Evolutionary conservation across 2,329 filamentous ascomycete genomes (phyloP), one percentile per base, ranked within the genome.

Genomic region (Cordyceps militaris): DNA sequence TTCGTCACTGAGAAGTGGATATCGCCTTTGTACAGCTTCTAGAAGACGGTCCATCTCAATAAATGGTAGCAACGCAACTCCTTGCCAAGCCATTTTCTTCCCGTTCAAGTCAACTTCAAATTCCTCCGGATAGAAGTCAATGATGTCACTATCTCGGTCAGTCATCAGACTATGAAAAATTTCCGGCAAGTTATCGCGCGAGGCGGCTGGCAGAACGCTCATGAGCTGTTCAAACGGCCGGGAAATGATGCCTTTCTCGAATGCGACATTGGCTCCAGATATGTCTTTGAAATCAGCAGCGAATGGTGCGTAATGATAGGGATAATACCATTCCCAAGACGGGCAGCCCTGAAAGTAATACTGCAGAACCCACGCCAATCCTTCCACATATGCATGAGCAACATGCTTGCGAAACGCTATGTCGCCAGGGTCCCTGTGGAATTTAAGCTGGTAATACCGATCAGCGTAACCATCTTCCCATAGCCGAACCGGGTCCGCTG

Each of bases 261-360:
- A 99, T 19, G 81, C 77, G 63, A 96, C 83, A 32, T 88, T 79
- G 78, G 96, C 85, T 64, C 91, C 85, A 54, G 80, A 83, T 47
- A 99, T 79, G 57, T 92, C 86, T 59, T 88, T 86, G 71, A 99
- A 99, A 71, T 99, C 94, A 54, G 91, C 89, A 2, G 94, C 94
- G 69, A 99, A 99, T 3, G 95, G 94, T 1, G 94, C 95, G 69
- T 99, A 99, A 70, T 99, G 94, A 68, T 97, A 96, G 0, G 94
- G 94, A 68, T 97, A 99, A 71, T 94, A 99, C 94, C 94, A 99
- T 54, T 93, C 95, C 94, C 95, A 99, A 0, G 91, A 97, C 23
- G 94, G 91, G 66, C 94, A 99, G 26, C 94, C 94, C 72, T 99
- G 94, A 72, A 97, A 96, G 71, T 99, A 99, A 73, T 99, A 99